Evolutionary conservation across 176 grass and related monocot species (phyloP), one percentile per base, ranked within the genome.

Genomic region (Hyparrhenia diplandra): DNA sequence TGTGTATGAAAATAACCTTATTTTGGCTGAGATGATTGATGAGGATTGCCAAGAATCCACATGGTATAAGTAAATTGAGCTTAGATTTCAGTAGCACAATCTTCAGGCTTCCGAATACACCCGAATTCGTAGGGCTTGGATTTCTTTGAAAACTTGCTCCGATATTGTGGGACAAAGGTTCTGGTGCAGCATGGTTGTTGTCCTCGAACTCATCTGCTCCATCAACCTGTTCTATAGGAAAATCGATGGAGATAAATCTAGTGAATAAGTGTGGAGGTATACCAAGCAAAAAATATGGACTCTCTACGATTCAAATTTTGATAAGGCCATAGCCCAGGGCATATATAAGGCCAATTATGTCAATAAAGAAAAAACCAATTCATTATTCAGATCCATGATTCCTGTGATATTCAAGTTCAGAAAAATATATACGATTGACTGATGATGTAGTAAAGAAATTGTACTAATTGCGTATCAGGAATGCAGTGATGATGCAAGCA

Each of bases 1-100:
- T 23, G 10, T 49, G 1, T 0, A 54, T 16, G 35, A 17, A 77
- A 61, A 55, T 45, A 57, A 97, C 93, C 83, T 89, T 69, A 28
- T 93, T 76, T 37, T 76, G 51, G 20, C 83, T 87, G 17, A 49
- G 5, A 59, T 88, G 85, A 23, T 89, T 74, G 43, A 92, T 63
- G 17, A 87, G 21, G 51, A 97, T 79, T 6, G 93, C 93, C 67
- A 90, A 5, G 69, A 89, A 87, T 18, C 88, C 90, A 68, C 85
- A 93, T 46, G 88, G 90, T 84, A 97, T 73, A 68, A 97, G 51
- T 30, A 89, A 35, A 69, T 93, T 93, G 63, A 97, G 82, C 88
- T 88, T 92, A 25, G 93, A 82, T 51, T 78, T 82, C 51, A 97
- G 76, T 42, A 97, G 5, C 71, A 89, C 76, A 30, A 87, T 20